phyloP scores from a whole-genome alignment of 345 rosid genomes.

The Eucalyptus victrix region DNA sequence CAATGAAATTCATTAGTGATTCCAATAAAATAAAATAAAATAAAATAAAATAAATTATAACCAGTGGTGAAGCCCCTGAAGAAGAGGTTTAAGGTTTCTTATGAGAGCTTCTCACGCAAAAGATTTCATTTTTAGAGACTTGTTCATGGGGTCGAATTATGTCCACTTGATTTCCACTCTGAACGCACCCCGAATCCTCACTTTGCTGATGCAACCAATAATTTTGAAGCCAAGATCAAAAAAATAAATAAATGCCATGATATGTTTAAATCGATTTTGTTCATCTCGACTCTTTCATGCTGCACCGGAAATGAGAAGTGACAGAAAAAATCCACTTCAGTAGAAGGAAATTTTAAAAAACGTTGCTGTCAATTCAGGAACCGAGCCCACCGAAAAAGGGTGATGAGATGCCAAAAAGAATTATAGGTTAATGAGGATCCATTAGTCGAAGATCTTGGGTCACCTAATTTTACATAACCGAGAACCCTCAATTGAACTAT shows the following conservation, averaged over 20 bases:
- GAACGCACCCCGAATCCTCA: neutral
- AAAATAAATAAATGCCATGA: neutral
- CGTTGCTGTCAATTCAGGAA: neutral
- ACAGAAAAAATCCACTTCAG: neutral
- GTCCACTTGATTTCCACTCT: fast-evolving
- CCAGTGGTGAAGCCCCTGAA: neutral
- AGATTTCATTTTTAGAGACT: neutral
- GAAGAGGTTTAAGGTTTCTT: neutral
- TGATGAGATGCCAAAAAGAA: neutral
- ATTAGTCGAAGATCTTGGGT: neutral
- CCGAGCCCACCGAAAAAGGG: neutral
- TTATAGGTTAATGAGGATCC: neutral
- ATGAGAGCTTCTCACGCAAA: neutral
- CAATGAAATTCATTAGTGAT: neutral
- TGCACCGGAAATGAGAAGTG: neutral
- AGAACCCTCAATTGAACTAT: neutral
- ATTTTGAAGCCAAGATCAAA: neutral
- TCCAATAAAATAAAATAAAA: neutral
- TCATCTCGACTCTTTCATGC: neutral
- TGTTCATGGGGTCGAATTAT: neutral
- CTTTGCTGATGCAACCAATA: neutral
- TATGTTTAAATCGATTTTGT: neutral
- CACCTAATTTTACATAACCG: neutral
- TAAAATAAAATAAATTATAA: neutral
- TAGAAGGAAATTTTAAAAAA: neutral